Evolutionary conservation across 306 rosid genomes (phyloP), one percentile per base, ranked within the genome.

Genomic region (Canavalia ensiformis): DNA sequence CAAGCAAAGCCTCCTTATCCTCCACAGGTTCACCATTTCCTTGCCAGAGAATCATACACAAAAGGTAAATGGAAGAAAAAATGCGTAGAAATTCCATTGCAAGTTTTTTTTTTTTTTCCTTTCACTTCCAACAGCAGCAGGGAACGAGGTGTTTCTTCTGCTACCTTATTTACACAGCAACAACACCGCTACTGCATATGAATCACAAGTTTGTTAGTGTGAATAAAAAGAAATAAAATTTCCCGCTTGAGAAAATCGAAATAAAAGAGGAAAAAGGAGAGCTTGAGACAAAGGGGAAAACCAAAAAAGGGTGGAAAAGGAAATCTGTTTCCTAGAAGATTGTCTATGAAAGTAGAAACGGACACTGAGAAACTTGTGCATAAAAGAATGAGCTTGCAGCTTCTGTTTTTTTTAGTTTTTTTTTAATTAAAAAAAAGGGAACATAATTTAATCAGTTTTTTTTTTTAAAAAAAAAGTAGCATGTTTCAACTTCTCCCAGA

Each of bases 1-100:
- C 98, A 33, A 92, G 94, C 83, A 94, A 70, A 68, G 86, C 91
- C 74, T 74, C 82, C 88, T 90, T 94, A 45, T 94, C 98, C 76
- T 88, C 90, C 82, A 90, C 86, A 66, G 92, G 92, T 80, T 94
- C 97, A 0, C 86, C 90, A 72, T 87, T 86, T 76, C 83, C 95
- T 45, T 75, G 82, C 55, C 83, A 83, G 9, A 69, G 54, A 81
- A 81, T 42, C 75, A 87, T 46, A 87, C 90, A 85, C 85, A 91
- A 57, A 5, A 94, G 18, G 71, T 59, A 77, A 86, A 90, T 66
- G 74, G 70, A 84, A 75, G 59, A 49, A 34, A 89, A 74, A 87
- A 87, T 37, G 70, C 63, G 46, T 45, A 78, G 41, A 42, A 84
- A 64, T 8, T 78, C 86, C 95, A 89, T 94, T 82, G 11, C 63